phyloP scores from a whole-genome alignment of 805 yeast genomes.

The Saturnispora sanitii region DNA sequence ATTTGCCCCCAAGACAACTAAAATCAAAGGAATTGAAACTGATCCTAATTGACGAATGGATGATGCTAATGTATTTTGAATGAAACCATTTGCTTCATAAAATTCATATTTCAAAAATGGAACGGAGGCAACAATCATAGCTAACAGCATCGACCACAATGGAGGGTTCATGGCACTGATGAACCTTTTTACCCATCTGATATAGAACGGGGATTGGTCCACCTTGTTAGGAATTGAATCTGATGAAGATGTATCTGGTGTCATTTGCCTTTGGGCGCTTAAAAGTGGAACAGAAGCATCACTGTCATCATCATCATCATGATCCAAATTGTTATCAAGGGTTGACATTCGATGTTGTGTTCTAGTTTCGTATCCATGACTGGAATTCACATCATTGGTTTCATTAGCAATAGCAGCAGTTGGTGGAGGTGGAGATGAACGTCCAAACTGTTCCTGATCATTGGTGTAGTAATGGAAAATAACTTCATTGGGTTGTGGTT shows the following conservation, averaged over 20 bases:
- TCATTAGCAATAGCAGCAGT: no score
- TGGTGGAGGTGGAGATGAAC: background rate
- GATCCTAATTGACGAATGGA: conserved; percentile 59
- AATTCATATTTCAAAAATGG: conserved; percentile 48
- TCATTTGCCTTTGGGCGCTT: background rate
- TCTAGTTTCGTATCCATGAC: background rate
- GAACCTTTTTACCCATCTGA: conserved; percentile 9
- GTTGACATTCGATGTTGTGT: conserved; percentile 11
- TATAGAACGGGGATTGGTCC: background rate
- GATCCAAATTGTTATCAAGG: conserved; percentile 14
- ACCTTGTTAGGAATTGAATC: background rate
- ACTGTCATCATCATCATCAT: conserved; percentile 6
- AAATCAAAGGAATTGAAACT: conserved; percentile 68
- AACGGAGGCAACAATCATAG: conserved; percentile 60
- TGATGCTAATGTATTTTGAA: conserved; percentile 54
- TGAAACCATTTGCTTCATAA: conserved; percentile 49
- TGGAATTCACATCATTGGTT: no score
- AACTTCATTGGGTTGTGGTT: conserved; percentile 37
- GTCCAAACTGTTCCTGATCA: conserved; percentile 6
- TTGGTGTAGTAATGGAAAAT: conserved; percentile 13
- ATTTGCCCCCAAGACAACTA: conserved; percentile 72
- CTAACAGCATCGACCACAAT: conserved; percentile 60
- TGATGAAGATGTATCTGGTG: background rate
- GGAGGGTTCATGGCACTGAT: conserved; percentile 63
- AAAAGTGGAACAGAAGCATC: conserved; percentile 4